Base-by-base conservation (phyloP, 2,329 filamentous ascomycete genomes). In the Penicillium sp. region DNA sequence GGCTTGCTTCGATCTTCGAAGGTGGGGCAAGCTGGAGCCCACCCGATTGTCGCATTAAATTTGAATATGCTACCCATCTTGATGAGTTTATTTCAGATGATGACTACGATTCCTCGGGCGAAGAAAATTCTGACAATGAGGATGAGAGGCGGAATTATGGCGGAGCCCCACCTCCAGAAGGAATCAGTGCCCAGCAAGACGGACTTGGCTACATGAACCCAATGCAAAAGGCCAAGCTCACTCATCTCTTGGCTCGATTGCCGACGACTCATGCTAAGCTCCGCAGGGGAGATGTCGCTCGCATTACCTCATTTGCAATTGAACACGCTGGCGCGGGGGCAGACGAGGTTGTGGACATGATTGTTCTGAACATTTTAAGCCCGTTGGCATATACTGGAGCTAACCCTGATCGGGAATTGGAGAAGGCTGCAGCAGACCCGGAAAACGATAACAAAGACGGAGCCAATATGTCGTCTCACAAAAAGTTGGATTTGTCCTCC, bases 321-420 rank as follows among this genome's bases (percentile, higher is more conserved):
- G 88, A 88, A 2, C 91, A 98, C 71, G 90, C 92, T 1, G 90
- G 89, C 39, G 83, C 87, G 21, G 95, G 93, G 16, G 90, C 91
- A 13, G 90, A 96, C 62, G 95, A 98, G 76, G 88, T 97, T 35
- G 92, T 96, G n/a, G 85, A 93, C 49, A 85, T 96, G 76, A 87
- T 98, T 37, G 84, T 96, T 0, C 82, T 87, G 1, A 98, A 99
- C 67, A 82, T 98, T 33, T 82, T 89, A 57, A 85, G 83, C 51
- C 95, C 95, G 0, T 86, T 96, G 56, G 84, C 87, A 6, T 85
- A 88, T 63, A 90, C 87, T 1, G 83, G 83, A 7, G 90, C 89
- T 24, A 93, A 91, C 58, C 84, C 87, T 22, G 75, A 82, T 55
- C 71, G 69, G 21, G 69, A 74, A 46, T 35, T 60, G 16, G 73